Percentiles rank a stretch among this genome's conserved stretches.
These are phyloP conservation scores for Hypomontagnella monticulosa DNA, from an alignment of 495 filamentous ascomycete genomes.

Conservation along the genomic window DNA sequence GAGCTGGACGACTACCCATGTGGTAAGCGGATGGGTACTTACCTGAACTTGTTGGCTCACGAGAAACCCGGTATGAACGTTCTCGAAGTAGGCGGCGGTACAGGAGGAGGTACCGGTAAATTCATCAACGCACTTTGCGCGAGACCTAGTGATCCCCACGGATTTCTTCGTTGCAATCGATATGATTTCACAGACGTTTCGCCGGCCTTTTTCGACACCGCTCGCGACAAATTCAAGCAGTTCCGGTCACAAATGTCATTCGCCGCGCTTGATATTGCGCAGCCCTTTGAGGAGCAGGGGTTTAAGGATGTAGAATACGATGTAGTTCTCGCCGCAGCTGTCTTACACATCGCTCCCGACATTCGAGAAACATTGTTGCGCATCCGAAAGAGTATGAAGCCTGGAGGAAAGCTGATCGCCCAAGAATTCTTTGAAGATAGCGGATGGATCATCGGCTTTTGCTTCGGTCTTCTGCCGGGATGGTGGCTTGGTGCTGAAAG, in stretches of 20 bases:
- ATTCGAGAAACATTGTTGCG: slow-evolving; percentile 46
- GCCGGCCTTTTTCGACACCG: slow-evolving; percentile 55
- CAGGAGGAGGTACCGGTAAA: slow-evolving; percentile 40
- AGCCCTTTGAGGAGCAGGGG: slow-evolving; percentile 37
- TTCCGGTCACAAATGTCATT: slow-evolving; percentile 38
- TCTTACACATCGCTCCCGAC: slow-evolving; percentile 55
- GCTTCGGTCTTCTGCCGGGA: slow-evolving; percentile 54
- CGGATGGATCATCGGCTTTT: slow-evolving; percentile 42
- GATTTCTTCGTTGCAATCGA: slow-evolving; percentile 23
- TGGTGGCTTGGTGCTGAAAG: slow-evolving; percentile 59
- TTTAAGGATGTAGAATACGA: slow-evolving; percentile 46
- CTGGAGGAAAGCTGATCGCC: slow-evolving; percentile 50
- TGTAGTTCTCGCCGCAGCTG: slow-evolving; percentile 51
- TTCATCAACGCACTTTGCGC: slow-evolving; percentile 28
- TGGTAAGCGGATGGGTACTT: neutral
- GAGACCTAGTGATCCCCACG: slow-evolving; percentile 3
- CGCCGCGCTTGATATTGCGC: slow-evolving; percentile 42
- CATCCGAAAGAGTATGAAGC: slow-evolving; percentile 46
- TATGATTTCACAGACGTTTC: slow-evolving; percentile 65
- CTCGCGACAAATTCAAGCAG: slow-evolving; percentile 25
- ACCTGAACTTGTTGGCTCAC: slow-evolving; percentile 43
- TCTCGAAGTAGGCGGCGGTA: slow-evolving; percentile 58
- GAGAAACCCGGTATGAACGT: slow-evolving; percentile 51
- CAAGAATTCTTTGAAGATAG: slow-evolving; percentile 41
- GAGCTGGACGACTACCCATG: neutral